Base-by-base conservation (phyloP, 2,329 filamentous ascomycete species). In the Parasarocladium wereldwijsianum region DNA sequence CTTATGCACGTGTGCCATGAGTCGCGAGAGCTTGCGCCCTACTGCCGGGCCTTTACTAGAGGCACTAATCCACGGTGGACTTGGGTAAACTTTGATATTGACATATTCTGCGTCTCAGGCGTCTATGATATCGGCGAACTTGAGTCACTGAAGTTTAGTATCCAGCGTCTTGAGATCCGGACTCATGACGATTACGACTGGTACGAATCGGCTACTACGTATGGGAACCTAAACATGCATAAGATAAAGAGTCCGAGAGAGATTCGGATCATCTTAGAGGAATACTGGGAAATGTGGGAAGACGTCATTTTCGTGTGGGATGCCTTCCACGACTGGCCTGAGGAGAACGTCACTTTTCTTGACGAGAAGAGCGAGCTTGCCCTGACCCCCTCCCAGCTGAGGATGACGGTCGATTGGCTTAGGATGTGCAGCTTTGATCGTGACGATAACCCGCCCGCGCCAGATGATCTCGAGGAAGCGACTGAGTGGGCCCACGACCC, bases 61-160 rank as follows among this genome's bases (percentile, higher is more conserved):
- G 32, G 32, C 11, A 34, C 30, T n/a, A 27, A 35, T 15, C 30
- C 34, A 12, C 34, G 31, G 17, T 35, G 34, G 34, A 30, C 34
- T 12, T 35, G 34, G 34, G 30, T 35, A 20, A 35, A 35, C 23
- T 35, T 35, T 35, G 34, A 26, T 13, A 21, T 29, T 15, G 34
- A 32, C 23, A 15, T 27, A 12, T 35, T 35, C 29, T 35, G 20
- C 31, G 34, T 35, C 17, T 19, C 20, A 4, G 27, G 34, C 19
- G n/a, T n/a, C n/a, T n/a, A n/a, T n/a, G n/a, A n/a, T n/a, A 26
- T 32, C 7, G 6, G 3, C 13, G 23, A 30, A 16, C 20, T 35
- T 17, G 30, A 19, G 26, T 32, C 30, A 6, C 30, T 30, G 12
- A 30, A 27, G 12, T 30, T 26, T 17, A 27, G 33, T 8, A 16